These are phyloP conservation scores for Drosera spatulata DNA, from an alignment of 179 eudicot species.

Conservation along the genomic window DNA sequence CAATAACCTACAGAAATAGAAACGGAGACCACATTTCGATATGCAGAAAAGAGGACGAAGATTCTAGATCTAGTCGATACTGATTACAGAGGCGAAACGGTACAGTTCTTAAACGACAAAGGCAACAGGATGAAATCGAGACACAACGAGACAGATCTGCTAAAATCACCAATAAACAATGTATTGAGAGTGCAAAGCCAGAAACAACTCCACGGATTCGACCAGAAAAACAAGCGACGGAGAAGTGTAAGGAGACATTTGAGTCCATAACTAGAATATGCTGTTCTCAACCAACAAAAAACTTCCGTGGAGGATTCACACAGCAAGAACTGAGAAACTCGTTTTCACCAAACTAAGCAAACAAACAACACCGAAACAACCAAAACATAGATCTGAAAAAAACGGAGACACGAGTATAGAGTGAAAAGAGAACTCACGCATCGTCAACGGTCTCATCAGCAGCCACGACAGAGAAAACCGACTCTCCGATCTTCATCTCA, in stretches of 20 bases:
- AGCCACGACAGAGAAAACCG: conserved; percentile 43
- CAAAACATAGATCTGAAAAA: conserved; percentile 1
- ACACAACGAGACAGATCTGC: not conserved
- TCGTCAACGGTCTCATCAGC: conserved; percentile 25
- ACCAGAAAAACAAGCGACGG: too few species aligned
- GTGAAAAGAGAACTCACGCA: conserved; percentile 24
- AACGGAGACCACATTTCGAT: not conserved
- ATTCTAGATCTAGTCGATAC: too few species aligned
- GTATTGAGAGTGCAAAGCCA: too few species aligned
- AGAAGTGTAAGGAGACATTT: too few species aligned
- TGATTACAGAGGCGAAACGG: not conserved
- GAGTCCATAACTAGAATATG: too few species aligned
- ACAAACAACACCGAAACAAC: not conserved
- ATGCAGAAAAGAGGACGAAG: not conserved
- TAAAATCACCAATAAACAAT: too few species aligned
- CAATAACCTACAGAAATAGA: not conserved
- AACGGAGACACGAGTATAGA: too few species aligned
- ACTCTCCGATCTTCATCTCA: conserved; percentile 51
- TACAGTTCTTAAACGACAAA: not conserved
- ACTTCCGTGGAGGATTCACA: too few species aligned
- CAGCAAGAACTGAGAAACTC: too few species aligned
- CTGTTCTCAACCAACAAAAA: too few species aligned
- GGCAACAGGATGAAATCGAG: not conserved
- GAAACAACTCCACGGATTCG: too few species aligned
- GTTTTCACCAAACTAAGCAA: not conserved